Evolutionary conservation across 2,329 filamentous ascomycete genomes (phyloP).

Genomic region (Cucurbitaria berberidis): DNA sequence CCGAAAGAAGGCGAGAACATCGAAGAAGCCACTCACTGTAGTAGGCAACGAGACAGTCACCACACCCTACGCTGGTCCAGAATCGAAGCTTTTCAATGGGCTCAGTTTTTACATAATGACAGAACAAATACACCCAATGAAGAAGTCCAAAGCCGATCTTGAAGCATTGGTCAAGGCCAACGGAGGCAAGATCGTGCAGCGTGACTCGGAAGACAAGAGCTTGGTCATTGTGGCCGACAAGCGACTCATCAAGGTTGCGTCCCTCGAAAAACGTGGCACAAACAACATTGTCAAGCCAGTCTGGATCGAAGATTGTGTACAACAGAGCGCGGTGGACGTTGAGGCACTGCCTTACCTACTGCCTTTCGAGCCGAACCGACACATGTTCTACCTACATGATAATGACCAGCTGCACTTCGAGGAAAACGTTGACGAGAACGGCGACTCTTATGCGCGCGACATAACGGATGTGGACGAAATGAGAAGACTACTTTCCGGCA

Average conservation of each 20-base stretch:
- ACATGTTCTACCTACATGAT: conserved; percentile 74
- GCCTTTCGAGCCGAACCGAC: conserved; percentile 67
- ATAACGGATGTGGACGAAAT: conserved; percentile 67
- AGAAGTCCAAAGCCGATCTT: conserved; percentile 78
- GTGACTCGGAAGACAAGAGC: conserved; percentile 64
- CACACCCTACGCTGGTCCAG: conserved; percentile 63
- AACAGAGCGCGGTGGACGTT: conserved; percentile 61
- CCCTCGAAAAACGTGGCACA: conserved; percentile 73
- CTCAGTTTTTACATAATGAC: conserved; percentile 84
- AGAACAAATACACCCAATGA: conserved; percentile 71
- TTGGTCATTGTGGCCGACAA: conserved; percentile 83
- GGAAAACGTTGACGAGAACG: conserved; percentile 73
- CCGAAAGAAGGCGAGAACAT: conserved; percentile 68
- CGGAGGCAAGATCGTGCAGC: conserved; percentile 80
- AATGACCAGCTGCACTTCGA: conserved; percentile 62
- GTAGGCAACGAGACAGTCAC: conserved; percentile 65
- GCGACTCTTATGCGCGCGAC: conserved; percentile 83
- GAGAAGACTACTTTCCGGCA: conserved; percentile 46
- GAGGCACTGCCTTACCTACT: conserved; percentile 65
- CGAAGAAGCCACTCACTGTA: conserved; percentile 73
- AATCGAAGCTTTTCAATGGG: conserved; percentile 73
- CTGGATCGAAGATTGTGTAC: conserved; percentile 85
- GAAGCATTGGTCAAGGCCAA: conserved; percentile 83
- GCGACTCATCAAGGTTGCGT: conserved; percentile 79
- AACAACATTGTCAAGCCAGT: conserved; percentile 76